Evolutionary conservation across 345 rosid genomes (phyloP).

Genomic region (Aquilaria yunnanensis): DNA sequence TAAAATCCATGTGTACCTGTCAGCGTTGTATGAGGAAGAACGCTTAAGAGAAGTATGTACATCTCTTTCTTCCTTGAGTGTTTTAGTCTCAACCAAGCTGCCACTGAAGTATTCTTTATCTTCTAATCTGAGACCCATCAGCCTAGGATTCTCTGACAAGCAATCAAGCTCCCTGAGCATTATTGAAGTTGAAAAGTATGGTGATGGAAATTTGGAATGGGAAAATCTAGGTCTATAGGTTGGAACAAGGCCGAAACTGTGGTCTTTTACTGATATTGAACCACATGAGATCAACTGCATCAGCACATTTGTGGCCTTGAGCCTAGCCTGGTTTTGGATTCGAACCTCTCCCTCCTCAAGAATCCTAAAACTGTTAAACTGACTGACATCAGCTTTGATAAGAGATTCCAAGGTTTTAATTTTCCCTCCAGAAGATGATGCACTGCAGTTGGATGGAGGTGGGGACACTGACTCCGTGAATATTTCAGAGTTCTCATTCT

Average conservation of each 20-base stretch:
- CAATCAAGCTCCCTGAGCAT: conserved; percentile 78
- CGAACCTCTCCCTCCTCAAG: conserved; percentile 73
- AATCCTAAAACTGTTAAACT: conserved; percentile 88
- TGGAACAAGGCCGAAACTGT: conserved; percentile 80
- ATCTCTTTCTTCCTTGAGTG: conserved; percentile 44
- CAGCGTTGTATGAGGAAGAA: conserved; percentile 92
- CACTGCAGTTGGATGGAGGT: conserved; percentile 55
- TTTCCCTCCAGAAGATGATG: conserved; percentile 66
- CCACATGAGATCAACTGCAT: conserved; percentile 97
- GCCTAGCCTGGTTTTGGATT: conserved; percentile 50
- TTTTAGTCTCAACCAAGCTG: conserved; percentile 75
- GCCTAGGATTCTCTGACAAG: conserved; percentile 73
- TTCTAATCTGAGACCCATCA: conserved; percentile 63
- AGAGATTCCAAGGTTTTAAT: conserved; percentile 87
- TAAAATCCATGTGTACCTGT: conserved; percentile 47
- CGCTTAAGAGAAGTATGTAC: conserved; percentile 60
- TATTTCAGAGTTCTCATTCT: conserved; percentile 40
- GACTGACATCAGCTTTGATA: conserved; percentile 80
- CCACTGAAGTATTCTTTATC: conserved; percentile 95
- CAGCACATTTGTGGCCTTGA: conserved; percentile 70
- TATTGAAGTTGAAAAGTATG: conserved; percentile 63
- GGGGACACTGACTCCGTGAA: conserved; percentile 62
- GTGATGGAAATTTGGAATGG: conserved; percentile 62
- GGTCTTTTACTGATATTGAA: conserved; percentile 89
- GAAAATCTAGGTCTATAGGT: conserved; percentile 66